These are phyloP conservation scores for Linnemannia schmuckeri DNA, from an alignment of 192 early-diverging fungal genomes.

Conservation along the genomic window DNA sequence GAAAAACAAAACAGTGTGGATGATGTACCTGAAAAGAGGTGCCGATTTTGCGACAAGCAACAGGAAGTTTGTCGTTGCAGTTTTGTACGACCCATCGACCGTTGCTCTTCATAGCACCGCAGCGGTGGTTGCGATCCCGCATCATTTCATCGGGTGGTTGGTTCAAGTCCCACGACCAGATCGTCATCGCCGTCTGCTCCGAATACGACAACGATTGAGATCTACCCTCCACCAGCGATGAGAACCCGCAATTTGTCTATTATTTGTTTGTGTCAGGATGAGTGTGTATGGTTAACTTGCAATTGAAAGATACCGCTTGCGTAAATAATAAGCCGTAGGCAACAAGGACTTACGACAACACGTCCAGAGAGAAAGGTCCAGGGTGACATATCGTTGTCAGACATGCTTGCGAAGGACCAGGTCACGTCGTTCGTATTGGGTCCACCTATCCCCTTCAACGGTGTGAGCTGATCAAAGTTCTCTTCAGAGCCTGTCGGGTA, in stretches of 20 bases:
- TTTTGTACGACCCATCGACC: slow-evolving; percentile 49
- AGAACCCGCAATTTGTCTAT: slow-evolving; percentile 41
- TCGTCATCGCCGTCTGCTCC: slow-evolving; percentile 43
- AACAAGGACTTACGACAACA: slow-evolving; percentile 34
- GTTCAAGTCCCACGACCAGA: slow-evolving; percentile 56
- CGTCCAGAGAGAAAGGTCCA: slow-evolving; percentile 29
- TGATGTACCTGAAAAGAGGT: slow-evolving; percentile 8
- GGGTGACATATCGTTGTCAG: slow-evolving; percentile 23
- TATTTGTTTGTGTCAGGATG: background rate
- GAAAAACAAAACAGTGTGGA: background rate
- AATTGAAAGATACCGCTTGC: no score
- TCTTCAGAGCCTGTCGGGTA: slow-evolving; percentile 27
- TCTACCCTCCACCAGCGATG: slow-evolving; percentile 10
- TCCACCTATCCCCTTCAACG: background rate
- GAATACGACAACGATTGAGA: slow-evolving; percentile 16
- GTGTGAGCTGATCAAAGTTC: background rate
- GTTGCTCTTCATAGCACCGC: slow-evolving; percentile 51
- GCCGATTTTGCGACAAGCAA: slow-evolving; percentile 39
- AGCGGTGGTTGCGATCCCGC: slow-evolving; percentile 26
- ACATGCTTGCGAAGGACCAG: slow-evolving; percentile 48
- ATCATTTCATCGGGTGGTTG: slow-evolving; percentile 35
- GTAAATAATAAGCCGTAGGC: background rate
- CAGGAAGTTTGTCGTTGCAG: slow-evolving; percentile 45
- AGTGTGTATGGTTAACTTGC: background rate
- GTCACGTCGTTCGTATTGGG: background rate